Base-by-base conservation (phyloP, 2,329 filamentous ascomycete genomes). In the Diaporthe aspalathi region DNA sequence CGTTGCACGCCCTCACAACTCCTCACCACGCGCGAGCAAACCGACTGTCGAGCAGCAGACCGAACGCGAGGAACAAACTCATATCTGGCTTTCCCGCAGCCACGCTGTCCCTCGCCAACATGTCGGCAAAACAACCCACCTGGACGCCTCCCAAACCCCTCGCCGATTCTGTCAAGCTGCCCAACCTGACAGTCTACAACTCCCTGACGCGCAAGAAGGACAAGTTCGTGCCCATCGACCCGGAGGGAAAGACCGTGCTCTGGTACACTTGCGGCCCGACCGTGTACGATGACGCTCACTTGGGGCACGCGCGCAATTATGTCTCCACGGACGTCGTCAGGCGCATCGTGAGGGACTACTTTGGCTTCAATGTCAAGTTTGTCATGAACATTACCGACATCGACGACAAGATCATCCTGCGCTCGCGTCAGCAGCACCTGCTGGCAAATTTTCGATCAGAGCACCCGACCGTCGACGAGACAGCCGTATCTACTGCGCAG, bases 241-340 rank as follows among this genome's bases (percentile, higher is more conserved):
- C 74, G 20, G 84, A 87, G 11, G 88, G 90, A 32, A 91, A 92
- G 78, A 68, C 70, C 14, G 89, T 97, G 35, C 90, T 90, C 6
- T 97, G 94, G 94, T 97, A 97, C 81, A 92, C 92, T 75, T 97
- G 94, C 84, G 94, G 94, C 22, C 94, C 94, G 71, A 97, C 94
- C 3, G 91, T 93, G 52, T 95, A 95, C 80, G 93, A 95, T 80
- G 92, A 94, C 82, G 89, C 91, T 73, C 93, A 95, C 84, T 82
- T 95, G 75, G 92, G 92, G 57, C 92, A 94, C 56, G 92, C 93
- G 38, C 87, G 94, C 76, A 97, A 97, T 83, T 97, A 97, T 88
- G 93, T 97, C 74, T 93, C 92, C 63, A 95, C 93, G 56, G 94
- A 97, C 81, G 94, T 97, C 74, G 91, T 97, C 76, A 89, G 94